Evolutionary conservation across 2,329 filamentous ascomycete species (phyloP), one percentile per base, ranked within the genome.

Genomic region (Diaporthe sp.): DNA sequence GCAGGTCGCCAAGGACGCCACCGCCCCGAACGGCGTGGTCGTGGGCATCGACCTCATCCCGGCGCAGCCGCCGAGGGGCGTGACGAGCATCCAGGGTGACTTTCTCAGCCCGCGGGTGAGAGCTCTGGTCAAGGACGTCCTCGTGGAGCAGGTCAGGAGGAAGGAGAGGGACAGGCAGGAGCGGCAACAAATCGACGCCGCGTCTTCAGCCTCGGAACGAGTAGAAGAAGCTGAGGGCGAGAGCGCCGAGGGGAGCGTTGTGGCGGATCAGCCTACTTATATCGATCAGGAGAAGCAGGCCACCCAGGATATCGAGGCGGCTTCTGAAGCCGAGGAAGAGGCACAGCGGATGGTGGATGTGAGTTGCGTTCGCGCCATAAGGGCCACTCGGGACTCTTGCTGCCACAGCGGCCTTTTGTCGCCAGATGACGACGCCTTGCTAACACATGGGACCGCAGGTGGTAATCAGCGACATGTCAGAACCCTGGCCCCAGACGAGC

Each of bases 381-480:
- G 31, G n/a, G 2, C 25, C 62, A 39, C 46, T 25, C 31, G 2
- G n/a, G 22, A 19, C 28, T 8, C 3, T 6, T 12, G 22, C 8
- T 55, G 60, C 2, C 22, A 39, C 4, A 31, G 15, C 22, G 7
- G 37, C 28, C 13, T 49, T 19, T n/a, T 25, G 60, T 49, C 8
- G 53, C 65, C 46, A 22, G 46, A 15, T 37, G 28, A 10, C 31
- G 25, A 34, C 22, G 5, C 19, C 4, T 25, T 31, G 67, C 67
- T 60, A 51, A 71, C 22, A 42, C 17, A 12, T 34, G 44, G 5
- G 17, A n/a, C 65, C 65, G 39, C 77, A 92, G 90, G 91, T 99
- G 82, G 95, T 99, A 83, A 88, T 99, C 83, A 98, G 95, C 92
- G 97, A 99, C 90, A 99, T 99, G 97, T 99, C 93, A 91, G 96